Evolutionary conservation across 495 filamentous ascomycete species (phyloP).

Genomic region (Friedmanniomyces endolithicus): DNA sequence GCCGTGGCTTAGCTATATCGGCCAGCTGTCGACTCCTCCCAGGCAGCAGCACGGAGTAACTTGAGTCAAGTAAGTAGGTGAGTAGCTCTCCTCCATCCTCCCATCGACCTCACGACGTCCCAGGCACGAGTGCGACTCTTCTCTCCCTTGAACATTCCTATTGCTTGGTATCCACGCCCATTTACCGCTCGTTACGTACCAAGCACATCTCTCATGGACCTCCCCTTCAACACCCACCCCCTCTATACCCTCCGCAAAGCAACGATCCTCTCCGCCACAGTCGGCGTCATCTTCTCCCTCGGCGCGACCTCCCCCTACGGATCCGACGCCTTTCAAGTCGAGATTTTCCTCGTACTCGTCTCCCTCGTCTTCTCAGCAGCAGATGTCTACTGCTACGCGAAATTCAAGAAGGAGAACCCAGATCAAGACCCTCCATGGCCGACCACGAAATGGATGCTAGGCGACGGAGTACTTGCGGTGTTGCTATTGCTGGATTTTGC

Average conservation of each 20-base stretch:
- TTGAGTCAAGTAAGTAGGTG: too few relatives aligned
- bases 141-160: too few relatives aligned
- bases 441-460: neutral
- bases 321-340: neutral
- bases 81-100: too few relatives aligned
- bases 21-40: too few relatives aligned
- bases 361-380: neutral
- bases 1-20: too few relatives aligned
- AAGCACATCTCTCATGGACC: too few relatives aligned
- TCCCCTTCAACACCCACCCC: neutral
- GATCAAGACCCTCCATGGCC: conserved; percentile 1
- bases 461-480: neutral
- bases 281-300: neutral
- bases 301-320: neutral
- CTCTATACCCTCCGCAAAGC: neutral
- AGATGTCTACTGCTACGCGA: neutral
- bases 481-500: neutral
- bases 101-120: too few relatives aligned
- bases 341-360: neutral
- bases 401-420: neutral
- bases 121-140: too few relatives aligned
- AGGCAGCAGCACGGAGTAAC: too few relatives aligned
- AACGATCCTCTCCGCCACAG: neutral
- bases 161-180: too few relatives aligned
- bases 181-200: too few relatives aligned